These are phyloP conservation scores for Fusarium nematophilum DNA, from an alignment of 2,329 filamentous ascomycete genomes.

Conservation along the genomic window DNA sequence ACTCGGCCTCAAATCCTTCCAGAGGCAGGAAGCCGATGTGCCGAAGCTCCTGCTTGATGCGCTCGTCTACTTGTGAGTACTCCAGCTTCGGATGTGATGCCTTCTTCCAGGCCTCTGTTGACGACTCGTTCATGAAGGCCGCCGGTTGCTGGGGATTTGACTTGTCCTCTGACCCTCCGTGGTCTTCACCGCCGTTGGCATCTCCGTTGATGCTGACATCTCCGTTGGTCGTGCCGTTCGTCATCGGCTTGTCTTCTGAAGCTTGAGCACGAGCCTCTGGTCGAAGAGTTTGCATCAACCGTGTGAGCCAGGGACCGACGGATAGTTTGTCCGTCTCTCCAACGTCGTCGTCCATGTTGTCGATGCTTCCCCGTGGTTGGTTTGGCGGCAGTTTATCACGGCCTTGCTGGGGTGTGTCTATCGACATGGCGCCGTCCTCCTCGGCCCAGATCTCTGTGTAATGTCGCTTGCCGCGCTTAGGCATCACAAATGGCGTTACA, in stretches of 20 bases:
- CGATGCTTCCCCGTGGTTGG: slow-evolving; percentile 85
- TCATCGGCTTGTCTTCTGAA: slow-evolving; percentile 67
- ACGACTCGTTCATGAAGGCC: slow-evolving; percentile 82
- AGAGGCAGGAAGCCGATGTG: slow-evolving; percentile 88
- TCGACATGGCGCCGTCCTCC: slow-evolving; percentile 84
- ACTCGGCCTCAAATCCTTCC: slow-evolving; percentile 76
- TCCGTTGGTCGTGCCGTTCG: slow-evolving; percentile 63
- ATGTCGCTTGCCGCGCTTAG: slow-evolving; percentile 83
- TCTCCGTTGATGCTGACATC: slow-evolving; percentile 68
- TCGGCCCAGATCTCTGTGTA: slow-evolving; percentile 95
- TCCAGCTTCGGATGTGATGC: slow-evolving; percentile 81
- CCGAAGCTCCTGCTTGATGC: slow-evolving; percentile 88
- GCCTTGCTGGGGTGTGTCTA: slow-evolving; percentile 72
- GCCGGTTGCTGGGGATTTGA: slow-evolving; percentile 69
- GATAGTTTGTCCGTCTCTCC: slow-evolving; percentile 91
- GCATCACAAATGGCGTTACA: slow-evolving; percentile 84
- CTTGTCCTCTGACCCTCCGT: slow-evolving; percentile 52
- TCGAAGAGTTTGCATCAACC: slow-evolving; percentile 82
- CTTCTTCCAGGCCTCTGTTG: slow-evolving; percentile 82
- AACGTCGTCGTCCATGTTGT: slow-evolving; percentile 87
- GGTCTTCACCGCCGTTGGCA: slow-evolving; percentile 51
- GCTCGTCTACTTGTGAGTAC: slow-evolving; percentile 88
- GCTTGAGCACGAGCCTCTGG: slow-evolving; percentile 73
- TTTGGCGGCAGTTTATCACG: slow-evolving; percentile 80
- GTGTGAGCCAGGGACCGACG: slow-evolving; percentile 84